These are phyloP conservation scores for Claviceps maximensis DNA, from an alignment of 2,329 filamentous ascomycete species.

Conservation along the genomic window DNA sequence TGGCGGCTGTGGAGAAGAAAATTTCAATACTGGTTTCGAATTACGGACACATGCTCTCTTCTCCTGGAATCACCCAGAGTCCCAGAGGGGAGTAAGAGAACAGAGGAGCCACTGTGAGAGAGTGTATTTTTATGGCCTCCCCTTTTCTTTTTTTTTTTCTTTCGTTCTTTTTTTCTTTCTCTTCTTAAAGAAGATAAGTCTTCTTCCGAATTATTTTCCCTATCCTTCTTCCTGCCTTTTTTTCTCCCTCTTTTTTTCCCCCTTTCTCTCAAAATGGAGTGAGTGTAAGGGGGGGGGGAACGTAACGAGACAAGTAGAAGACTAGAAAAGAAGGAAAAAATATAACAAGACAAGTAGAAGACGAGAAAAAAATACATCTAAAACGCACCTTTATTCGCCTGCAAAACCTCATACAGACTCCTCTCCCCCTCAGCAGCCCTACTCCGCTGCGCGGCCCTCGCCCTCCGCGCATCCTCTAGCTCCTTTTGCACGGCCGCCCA, in stretches of 20 bases:
- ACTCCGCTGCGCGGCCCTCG: constrained; percentile 37
- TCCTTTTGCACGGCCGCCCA: constrained; percentile 54
- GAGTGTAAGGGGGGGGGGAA: no score
- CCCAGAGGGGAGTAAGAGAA: no score
- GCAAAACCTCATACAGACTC: constrained; percentile 59
- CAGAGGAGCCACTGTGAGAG: no score
- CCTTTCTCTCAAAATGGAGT: not conserved
- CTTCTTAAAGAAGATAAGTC: no score
- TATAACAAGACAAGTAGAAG: not conserved
- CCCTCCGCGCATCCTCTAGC: constrained; percentile 45
- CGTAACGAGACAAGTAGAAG: not conserved
- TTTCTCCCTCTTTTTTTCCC: not conserved
- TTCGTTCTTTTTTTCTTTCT: not conserved
- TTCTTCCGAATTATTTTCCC: no score
- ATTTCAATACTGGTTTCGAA: no score
- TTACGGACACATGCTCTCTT: no score
- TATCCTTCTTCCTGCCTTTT: no score
- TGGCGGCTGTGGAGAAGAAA: constrained; percentile 41
- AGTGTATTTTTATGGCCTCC: no score
- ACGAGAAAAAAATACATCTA: not conserved
- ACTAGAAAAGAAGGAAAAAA: not conserved
- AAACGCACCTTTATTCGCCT: constrained; percentile 65
- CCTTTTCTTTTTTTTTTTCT: not conserved
- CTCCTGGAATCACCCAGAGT: no score
- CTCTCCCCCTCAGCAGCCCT: constrained; percentile 35